phyloP scores from a whole-genome alignment of 1,284 basidiomycete genomes.

The Anthracocystis walkeri region DNA sequence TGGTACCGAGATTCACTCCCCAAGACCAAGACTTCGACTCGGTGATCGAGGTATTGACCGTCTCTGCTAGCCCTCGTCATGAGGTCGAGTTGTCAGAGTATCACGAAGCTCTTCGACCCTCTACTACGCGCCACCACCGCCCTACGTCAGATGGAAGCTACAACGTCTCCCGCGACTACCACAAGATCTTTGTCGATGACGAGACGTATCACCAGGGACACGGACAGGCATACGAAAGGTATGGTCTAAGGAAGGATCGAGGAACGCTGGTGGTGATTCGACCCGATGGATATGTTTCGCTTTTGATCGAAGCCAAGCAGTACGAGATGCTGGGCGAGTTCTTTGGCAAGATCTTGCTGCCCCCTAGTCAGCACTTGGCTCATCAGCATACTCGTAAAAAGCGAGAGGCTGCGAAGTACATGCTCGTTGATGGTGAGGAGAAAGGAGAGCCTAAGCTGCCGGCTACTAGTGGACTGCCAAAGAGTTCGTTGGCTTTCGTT shows the following conservation, averaged over 20 bases:
- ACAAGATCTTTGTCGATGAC: conserved; percentile 45
- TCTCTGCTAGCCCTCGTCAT: conserved; percentile 24
- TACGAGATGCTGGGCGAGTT: conserved; percentile 19
- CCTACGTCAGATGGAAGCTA: conserved; percentile 22
- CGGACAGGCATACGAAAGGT: conserved; percentile 34
- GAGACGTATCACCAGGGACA: conserved; percentile 39
- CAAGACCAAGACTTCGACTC: conserved; percentile 33
- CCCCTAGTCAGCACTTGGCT: conserved; percentile 9
- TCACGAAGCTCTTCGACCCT: conserved; percentile 21
- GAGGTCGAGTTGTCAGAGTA: conserved; percentile 24
- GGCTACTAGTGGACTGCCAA: conserved; percentile 10
- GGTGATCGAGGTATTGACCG: conserved; percentile 42
- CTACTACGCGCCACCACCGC: conserved; percentile 25
- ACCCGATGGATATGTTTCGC: conserved; percentile 42
- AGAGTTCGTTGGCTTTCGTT: conserved; percentile 12
- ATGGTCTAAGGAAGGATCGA: conserved; percentile 18
- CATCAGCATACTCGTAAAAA: conserved; percentile 37
- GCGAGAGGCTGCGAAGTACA: conserved; percentile 15
- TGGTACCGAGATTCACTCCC: conserved; percentile 25
- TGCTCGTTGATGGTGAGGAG: conserved; percentile 10
- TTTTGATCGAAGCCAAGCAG: conserved; percentile 20
- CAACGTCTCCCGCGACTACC: conserved; percentile 33
- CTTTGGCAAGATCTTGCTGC: conserved; percentile 23
- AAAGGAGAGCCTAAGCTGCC: conserved; percentile 8
- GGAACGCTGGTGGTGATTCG: conserved; percentile 39